Conservation (phyloP, 2,329 filamentous ascomycete species). For the Emergomyces orientalis region DNA sequence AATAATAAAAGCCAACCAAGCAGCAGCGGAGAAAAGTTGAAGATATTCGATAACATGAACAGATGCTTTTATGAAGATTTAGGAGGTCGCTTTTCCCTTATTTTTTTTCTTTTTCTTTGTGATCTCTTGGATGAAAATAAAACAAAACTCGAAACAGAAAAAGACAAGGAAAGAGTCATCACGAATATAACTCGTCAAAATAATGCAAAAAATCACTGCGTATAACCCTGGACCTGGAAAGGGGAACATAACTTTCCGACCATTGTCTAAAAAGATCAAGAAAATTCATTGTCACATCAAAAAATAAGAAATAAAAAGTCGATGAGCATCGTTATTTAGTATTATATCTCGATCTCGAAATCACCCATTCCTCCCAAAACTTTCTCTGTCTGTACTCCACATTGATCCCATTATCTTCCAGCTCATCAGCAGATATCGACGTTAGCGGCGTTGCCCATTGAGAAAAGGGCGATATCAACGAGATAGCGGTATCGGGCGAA, state of each 20-base stretch:
- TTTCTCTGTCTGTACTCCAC: slow-evolving; percentile 27
- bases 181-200: background rate
- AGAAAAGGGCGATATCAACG: slow-evolving; percentile 12
- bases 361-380: slow-evolving; percentile 34
- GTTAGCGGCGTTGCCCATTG: slow-evolving; percentile 21
- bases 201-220: background rate
- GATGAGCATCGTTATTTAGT: background rate
- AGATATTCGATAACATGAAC: background rate
- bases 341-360: slow-evolving; percentile 17
- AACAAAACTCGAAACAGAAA: background rate
- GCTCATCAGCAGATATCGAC: slow-evolving; percentile 23
- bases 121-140: background rate
- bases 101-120: background rate
- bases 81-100: background rate
- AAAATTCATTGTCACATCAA: background rate
- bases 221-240: background rate
- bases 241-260: background rate
- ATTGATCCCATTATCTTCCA: slow-evolving; percentile 30
- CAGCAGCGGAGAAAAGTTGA: background rate
- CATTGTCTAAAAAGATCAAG: background rate
- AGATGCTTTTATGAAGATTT: background rate
- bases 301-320: background rate
- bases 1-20: background rate
- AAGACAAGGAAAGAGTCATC: background rate
- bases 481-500: slow-evolving; percentile 15